Conservation (phyloP, 2,329 filamentous ascomycete species). For the Claviceps maximensis region DNA sequence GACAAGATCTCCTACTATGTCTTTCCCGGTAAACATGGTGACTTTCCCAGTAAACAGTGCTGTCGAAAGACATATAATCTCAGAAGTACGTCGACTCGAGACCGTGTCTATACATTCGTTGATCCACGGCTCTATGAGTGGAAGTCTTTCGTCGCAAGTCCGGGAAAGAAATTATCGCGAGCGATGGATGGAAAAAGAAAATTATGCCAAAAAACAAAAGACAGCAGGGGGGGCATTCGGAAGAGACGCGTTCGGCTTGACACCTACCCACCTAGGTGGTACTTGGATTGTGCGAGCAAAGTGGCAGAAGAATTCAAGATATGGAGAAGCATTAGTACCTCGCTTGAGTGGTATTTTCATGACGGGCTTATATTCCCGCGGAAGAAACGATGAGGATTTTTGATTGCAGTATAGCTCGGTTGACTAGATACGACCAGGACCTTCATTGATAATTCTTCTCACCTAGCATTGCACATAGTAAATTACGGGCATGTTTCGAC, state of each 20-base stretch:
- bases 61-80: not conserved
- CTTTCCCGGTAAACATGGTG: not conserved
- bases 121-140: not conserved
- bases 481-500: too few relatives aligned
- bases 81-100: not conserved
- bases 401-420: too few relatives aligned
- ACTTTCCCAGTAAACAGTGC: too few relatives aligned
- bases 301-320: not conserved
- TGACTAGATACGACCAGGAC: too few relatives aligned
- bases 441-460: too few relatives aligned
- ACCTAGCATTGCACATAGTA: too few relatives aligned
- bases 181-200: not conserved
- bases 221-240: not conserved
- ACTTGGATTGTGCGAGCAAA: not conserved
- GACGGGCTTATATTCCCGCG: not conserved
- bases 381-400: not conserved
- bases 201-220: not conserved
- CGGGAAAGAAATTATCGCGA: not conserved
- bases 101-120: not conserved
- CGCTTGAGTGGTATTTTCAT: not conserved
- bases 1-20: not conserved
- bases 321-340: not conserved
- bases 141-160: not conserved
- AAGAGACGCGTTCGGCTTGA: not conserved
- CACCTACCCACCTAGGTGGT: not conserved